Conservation (phyloP, 2,329 filamentous ascomycete species). For the Cyclaneusma minus region DNA sequence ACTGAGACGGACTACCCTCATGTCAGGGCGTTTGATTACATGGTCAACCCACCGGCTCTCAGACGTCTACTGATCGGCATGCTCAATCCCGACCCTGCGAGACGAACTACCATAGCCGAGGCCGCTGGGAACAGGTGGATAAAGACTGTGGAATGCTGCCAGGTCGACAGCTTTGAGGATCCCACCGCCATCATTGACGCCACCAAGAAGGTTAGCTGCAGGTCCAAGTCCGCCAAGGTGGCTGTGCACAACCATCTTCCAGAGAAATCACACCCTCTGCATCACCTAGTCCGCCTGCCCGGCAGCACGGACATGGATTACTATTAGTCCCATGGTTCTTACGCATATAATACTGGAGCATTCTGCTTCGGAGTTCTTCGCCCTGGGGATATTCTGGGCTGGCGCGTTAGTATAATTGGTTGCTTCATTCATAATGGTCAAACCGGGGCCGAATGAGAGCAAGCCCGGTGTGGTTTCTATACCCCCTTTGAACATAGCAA, state of each 20-base stretch:
- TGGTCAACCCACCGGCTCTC: constrained; percentile 50
- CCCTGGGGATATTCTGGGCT: too few species aligned
- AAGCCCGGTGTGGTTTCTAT: too few species aligned
- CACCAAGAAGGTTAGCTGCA: constrained; percentile 34
- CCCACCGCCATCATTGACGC: constrained; percentile 44
- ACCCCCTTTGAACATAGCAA: too few species aligned
- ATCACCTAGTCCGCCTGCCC: constrained; percentile 14
- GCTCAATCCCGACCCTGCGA: constrained; percentile 63
- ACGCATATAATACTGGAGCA: too few species aligned
- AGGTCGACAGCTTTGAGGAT: constrained; percentile 54
- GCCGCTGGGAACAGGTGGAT: constrained; percentile 59
- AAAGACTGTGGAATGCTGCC: constrained; percentile 64
- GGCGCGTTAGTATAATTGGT: too few species aligned
- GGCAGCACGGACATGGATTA: constrained; percentile 14
- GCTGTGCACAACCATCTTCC: constrained; percentile 17
- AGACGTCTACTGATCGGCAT: constrained; percentile 62
- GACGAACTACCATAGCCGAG: constrained; percentile 53
- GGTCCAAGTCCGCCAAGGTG: constrained; percentile 22
- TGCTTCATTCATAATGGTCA: too few species aligned
- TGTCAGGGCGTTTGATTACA: constrained; percentile 46
- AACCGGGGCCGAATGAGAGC: too few species aligned
- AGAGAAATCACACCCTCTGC: constrained; percentile 9
- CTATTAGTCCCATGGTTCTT: too few species aligned
- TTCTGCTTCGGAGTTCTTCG: too few species aligned
- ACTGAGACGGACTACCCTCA: constrained; percentile 50